phyloP scores from a whole-genome alignment of 495 filamentous ascomycete species.

The Talaromyces ruber region DNA sequence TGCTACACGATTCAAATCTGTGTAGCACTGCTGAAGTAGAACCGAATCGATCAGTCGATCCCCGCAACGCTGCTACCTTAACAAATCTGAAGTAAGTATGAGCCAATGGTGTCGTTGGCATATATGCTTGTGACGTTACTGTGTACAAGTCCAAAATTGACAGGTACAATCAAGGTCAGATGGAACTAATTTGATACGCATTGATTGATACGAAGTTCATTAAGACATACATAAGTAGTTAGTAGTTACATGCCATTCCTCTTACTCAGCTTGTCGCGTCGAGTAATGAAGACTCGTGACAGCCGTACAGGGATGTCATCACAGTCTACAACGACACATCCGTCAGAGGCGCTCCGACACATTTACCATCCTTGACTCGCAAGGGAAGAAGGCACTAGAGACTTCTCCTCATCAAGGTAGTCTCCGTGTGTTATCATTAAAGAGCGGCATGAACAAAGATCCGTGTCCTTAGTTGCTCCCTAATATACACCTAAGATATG shows the following conservation, averaged over 20 bases:
- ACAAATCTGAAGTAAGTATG: background rate
- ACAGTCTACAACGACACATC: background rate
- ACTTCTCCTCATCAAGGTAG: background rate
- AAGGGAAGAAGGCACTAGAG: background rate
- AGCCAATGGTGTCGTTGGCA: background rate
- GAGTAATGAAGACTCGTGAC: background rate
- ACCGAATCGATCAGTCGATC: background rate
- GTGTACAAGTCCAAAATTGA: background rate
- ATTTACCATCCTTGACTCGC: background rate
- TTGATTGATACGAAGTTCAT: background rate
- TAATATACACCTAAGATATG: background rate
- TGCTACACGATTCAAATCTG: background rate
- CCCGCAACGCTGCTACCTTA: background rate
- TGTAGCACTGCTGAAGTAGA: background rate
- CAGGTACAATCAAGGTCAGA: background rate
- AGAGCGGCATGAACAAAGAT: background rate
- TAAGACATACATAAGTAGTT: background rate
- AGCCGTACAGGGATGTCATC: background rate
- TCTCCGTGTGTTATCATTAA: background rate
- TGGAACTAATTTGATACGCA: background rate
- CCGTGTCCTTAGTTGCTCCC: background rate
- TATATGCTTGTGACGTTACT: background rate
- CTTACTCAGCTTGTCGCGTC: background rate
- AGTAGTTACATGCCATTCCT: background rate
- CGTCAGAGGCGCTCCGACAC: background rate